Conservation (phyloP, 257 asterid species). For the Schizonepeta tenuifolia region DNA sequence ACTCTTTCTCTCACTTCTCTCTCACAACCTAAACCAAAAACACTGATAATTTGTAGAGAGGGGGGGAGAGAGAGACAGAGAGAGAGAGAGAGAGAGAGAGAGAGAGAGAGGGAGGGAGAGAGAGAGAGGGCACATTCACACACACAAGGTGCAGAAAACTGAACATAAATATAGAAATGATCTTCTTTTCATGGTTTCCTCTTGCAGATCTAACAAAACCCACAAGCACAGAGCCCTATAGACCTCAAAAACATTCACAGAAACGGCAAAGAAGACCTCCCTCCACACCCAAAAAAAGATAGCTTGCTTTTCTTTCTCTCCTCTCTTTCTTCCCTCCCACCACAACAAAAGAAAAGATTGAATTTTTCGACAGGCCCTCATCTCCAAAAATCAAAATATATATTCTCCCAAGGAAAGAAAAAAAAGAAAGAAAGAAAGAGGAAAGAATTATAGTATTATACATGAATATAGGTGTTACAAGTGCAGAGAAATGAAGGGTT, state of each 20-base stretch:
- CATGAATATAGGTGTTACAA: conserved; percentile 25
- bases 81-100: conserved; percentile 32
- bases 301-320: conserved; percentile 27
- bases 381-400: conserved; percentile 36
- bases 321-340: not conserved
- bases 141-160: conserved; percentile 44
- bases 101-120: conserved; percentile 34
- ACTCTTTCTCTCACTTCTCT: conserved; percentile 19
- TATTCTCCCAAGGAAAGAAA: conserved; percentile 3
- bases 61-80: conserved; percentile 20
- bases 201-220: conserved; percentile 93
- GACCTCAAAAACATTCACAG: conserved; percentile 62
- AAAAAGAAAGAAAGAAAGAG: not conserved
- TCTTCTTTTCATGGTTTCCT: conserved; percentile 83
- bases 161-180: conserved; percentile 61
- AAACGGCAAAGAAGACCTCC: conserved; percentile 60
- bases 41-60: conserved; percentile 29
- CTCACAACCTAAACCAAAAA: conserved; percentile 9
- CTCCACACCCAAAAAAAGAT: conserved; percentile 40
- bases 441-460: not conserved
- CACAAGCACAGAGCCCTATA: conserved; percentile 77
- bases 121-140: conserved; percentile 41
- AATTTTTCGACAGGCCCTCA: conserved; percentile 39
- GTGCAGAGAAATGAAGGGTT: conserved; percentile 7
- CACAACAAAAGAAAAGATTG: conserved; percentile 35